Base-by-base conservation (phyloP, 352 stramenopile genomes). In the Saprolegnia parasitica region DNA sequence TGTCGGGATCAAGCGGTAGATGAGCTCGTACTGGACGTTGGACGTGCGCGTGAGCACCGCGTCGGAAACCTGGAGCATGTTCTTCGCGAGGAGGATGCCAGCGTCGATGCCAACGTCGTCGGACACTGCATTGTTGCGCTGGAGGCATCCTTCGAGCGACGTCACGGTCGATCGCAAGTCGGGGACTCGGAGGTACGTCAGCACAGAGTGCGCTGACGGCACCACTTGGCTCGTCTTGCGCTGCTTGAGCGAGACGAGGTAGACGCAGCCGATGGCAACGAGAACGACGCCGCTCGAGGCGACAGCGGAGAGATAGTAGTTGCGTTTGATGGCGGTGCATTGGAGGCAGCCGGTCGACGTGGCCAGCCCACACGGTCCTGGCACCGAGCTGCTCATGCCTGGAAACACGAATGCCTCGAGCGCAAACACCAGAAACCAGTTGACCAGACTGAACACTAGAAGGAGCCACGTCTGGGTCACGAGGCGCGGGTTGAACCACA, bases 81-180 rank as follows among this genome's bases (percentile, higher is more conserved):
- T 75, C 55, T 75, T 73, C 35, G 68, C 65, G 21, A 75, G 55
- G 11, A 75, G 24, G 45, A 75, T 64, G 50, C 71, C 71, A 5
- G 58, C 46, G 23, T 75, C 71, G 2, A 75, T 1, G 71, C 37
- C 55, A 45, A 13, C 13, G 32, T 50, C n/a, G n/a, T n/a, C n/a
- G n/a, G n/a, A n/a, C n/a, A n/a, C n/a, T n/a, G n/a, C n/a, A n/a
- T n/a, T n/a, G n/a, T n/a, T n/a, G n/a, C n/a, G n/a, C n/a, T n/a
- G n/a, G n/a, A n/a, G n/a, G n/a, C n/a, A n/a, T n/a, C n/a, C n/a
- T n/a, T n/a, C n/a, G n/a, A n/a, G n/a, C n/a, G n/a, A n/a, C n/a
- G n/a, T n/a, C n/a, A n/a, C n/a, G n/a, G n/a, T n/a, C n/a, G n/a
- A n/a, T n/a, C n/a, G n/a, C n/a, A n/a, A n/a, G n/a, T n/a, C n/a